Conservation (phyloP, 1,284 basidiomycete species). For the Singerocomus rubriflavus region DNA sequence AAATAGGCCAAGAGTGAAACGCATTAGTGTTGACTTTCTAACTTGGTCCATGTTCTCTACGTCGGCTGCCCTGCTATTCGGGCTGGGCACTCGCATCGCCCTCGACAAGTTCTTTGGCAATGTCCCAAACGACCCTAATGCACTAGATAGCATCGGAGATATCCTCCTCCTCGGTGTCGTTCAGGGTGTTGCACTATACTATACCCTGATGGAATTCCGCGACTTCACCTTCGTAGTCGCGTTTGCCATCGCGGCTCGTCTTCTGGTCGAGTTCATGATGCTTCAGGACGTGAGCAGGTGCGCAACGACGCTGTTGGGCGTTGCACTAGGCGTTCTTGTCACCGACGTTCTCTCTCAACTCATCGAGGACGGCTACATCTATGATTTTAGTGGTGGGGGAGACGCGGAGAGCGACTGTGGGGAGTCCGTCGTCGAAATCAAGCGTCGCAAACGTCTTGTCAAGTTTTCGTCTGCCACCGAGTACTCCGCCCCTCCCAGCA, state of each 20-base stretch:
- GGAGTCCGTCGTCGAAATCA: slow-evolving; percentile 17
- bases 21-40: slow-evolving; percentile 18
- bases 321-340: slow-evolving; percentile 59
- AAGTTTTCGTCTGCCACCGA: slow-evolving; percentile 33
- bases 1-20: slow-evolving; percentile 27
- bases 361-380: slow-evolving; percentile 45
- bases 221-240: slow-evolving; percentile 54
- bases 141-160: slow-evolving; percentile 47
- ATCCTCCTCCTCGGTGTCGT: slow-evolving; percentile 66
- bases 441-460: slow-evolving; percentile 31
- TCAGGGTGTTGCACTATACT: slow-evolving; percentile 73
- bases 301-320: slow-evolving; percentile 57
- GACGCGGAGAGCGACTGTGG: slow-evolving; percentile 27
- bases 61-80: slow-evolving; percentile 44
- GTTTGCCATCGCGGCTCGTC: slow-evolving; percentile 55
- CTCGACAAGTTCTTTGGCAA: slow-evolving; percentile 53
- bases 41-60: slow-evolving; percentile 40
- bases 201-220: slow-evolving; percentile 52
- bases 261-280: slow-evolving; percentile 56
- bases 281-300: slow-evolving; percentile 50
- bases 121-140: slow-evolving; percentile 33
- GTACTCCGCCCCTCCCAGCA: slow-evolving; percentile 17
- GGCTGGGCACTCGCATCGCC: slow-evolving; percentile 66
- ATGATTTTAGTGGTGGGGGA: slow-evolving; percentile 8
- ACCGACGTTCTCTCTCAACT: slow-evolving; percentile 65